Base-by-base conservation (phyloP, 2,329 filamentous ascomycete species). In the Penicillium capsulatum region DNA sequence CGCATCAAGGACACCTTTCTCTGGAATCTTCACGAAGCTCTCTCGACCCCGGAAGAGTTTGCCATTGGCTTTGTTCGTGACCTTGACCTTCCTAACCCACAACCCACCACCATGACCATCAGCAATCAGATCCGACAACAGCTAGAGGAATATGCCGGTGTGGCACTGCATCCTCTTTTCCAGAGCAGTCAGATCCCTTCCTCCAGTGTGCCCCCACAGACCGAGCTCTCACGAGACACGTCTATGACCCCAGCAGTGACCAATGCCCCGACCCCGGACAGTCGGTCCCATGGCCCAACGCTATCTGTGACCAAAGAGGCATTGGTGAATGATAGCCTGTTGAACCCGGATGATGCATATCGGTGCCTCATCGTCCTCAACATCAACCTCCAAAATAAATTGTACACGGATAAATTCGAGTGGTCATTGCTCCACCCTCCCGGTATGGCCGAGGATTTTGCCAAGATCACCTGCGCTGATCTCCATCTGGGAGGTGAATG, bases 341-440 rank as follows among this genome's bases (percentile, higher is more conserved):
- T 84, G 57, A 94, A 94, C 60, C 89, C 88, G 3, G 90, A 96
- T 60, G 91, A 97, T 64, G 90, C 87, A 2, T 96, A 97, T 66
- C 82, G 92, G 34, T 97, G 92, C 62, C 84, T 97, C 55, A 83
- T 98, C 52, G 86, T 81, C 31, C 73, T 98, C 31, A 95, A 86
- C 60, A 86, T 98, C 57, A 96, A 95, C 59, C 76, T 97, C 15
- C 83, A 89, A 37, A 94, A 94, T 40, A 83, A 86, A 54, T 77
- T 97, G 9, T 97, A 96, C 65, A 94, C 87, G 3, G 92, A 98
- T 73, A 95, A 90, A 59, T 97, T 98, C 50, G 91, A 97, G 63
- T 97, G 91, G 91, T 97, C 91, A 4, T 72, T 98, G 14, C 74
- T 95, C 13, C 90, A 97, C 57, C 89, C 90, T 2, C 85, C 89